Evolutionary conservation across 345 rosid species (phyloP), one percentile per base, ranked within the genome.

Genomic region (Excoecaria agallocha): DNA sequence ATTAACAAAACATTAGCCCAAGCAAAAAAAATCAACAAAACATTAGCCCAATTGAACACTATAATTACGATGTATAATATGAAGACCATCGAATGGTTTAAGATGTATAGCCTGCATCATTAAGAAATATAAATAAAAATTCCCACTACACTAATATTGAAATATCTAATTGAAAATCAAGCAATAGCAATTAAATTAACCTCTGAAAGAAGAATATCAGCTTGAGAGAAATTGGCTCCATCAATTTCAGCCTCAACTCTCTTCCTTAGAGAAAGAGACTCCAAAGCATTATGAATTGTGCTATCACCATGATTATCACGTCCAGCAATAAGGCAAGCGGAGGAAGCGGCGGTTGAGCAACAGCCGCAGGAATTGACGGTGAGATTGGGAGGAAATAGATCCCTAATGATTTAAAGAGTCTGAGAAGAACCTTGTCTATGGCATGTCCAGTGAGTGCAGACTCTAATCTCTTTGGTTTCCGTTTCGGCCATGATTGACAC

Each of bases 391-490:
- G 93, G 97, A 3, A 94, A 87, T 48, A 92, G 85, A 74, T 81
- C 85, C 17, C 86, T 78, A 24, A 94, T 80, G 13, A 87, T 78
- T 55, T 90, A 87, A 3, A 94, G 85, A 37, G 86, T 90, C 70
- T 89, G 87, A 54, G 84, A 71, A 0, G 98, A 92, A 74, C 97
- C 96, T 80, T 94, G 96, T 69, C 78, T 82, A n/a, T n/a, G n/a
- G n/a, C n/a, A n/a, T n/a, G n/a, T n/a, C n/a, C n/a, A n/a, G n/a
- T n/a, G n/a, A n/a, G n/a, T n/a, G n/a, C n/a, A n/a, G n/a, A n/a
- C n/a, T n/a, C n/a, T n/a, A n/a, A n/a, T n/a, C n/a, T n/a, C n/a
- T n/a, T n/a, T n/a, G n/a, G n/a, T n/a, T n/a, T n/a, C n/a, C n/a
- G n/a, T n/a, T n/a, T n/a, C n/a, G n/a, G n/a, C n/a, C n/a, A n/a